Base-by-base conservation (phyloP, 179 eudicot species). In the Beta corolliflora region DNA sequence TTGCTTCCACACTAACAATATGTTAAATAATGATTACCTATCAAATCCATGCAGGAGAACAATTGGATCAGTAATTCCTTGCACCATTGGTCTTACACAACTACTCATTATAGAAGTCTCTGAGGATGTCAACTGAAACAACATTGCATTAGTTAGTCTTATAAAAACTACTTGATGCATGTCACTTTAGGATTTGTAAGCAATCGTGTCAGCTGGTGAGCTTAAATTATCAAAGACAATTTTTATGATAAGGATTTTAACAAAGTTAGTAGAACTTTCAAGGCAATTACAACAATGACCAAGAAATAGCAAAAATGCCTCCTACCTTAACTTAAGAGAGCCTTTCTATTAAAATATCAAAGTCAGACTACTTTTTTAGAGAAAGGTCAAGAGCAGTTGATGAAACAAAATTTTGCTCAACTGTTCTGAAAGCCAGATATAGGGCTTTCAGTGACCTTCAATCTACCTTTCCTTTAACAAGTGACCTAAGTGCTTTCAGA, bases 21-120 rank as follows among this genome's bases (percentile, higher is more conserved):
- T 36, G 44, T 36, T 59, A 13, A 29, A 44, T 11, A 80, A 68
- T 0, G 23, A 85, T 72, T 59, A 93, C 97, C 98, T 91, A 84
- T 95, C 98, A 81, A 95, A 95, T 45, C 98, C 98, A 79, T 95
- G 99, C 54, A 95, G 91, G 71, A 95, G 97, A 83, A 94, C 94
- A 71, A 95, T 79, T 44, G 99, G 99, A 83, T 84, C 89, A 41
- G 88, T 77, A 58, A 81, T 52, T 25, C 81, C 87, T 29, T 88
- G 89, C 53, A 71, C 73, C 67, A 78, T 78, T 44, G 99, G 95
- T 87, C 89, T 92, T 81, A 95, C 91, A 77, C 99, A 95, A 87
- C 99, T 95, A 80, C 98, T 95, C 98, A 92, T 85, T 78, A 95
- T 83, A 71, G 86, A 64, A 67, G 79, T 36, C 29, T 84, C 80